Base-by-base conservation (phyloP, 352 stramenopile genomes). In the Globisporangium spinosum region DNA sequence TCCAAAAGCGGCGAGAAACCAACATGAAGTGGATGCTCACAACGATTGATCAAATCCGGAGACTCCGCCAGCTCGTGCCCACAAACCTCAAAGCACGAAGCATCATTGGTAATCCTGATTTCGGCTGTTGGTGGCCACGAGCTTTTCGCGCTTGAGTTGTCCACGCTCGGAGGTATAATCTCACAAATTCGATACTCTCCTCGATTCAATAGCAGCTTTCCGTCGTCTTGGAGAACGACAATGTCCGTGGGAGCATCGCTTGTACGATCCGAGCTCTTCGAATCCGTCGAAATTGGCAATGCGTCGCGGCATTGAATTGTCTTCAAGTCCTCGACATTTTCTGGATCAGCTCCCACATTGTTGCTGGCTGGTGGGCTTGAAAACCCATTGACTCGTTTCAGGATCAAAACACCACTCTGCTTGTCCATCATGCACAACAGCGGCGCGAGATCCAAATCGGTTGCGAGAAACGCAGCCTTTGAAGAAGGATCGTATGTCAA, bases 341-440 rank as follows among this genome's bases (percentile, higher is more conserved):
- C 8, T 20, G 15, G 6, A 35, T 22, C 43, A 10, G 43, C 29
- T 22, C 17, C 51, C 34, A 59, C 4, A 8, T 8, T 47, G 1
- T 38, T 68, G 23, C 23, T 8, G 12, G 23, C 2, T 22, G 4
- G 12, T 1, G 10, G 27, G 62, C 22, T 43, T 43, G 40, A 25
- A 25, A 62, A 23, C 3, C 7, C 17, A n/a, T 62, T 60, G 5
- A 85, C 23, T 2, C 69, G 71, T 56, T 77, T 80, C 13, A 89
- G 54, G 22, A 86, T 35, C 35, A 87, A 60, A 2, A 71, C 70
- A 25, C 72, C 66, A 43, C 62, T 56, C 34, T 70, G 34, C 67
- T 77, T 82, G 64, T 89, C 70, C 56, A 87, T 71, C 38, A 89
- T 57, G 49, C 80, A 87, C 51, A 89, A 25, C 25, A 89, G 29